Conservation (phyloP, 2,329 filamentous ascomycete species). For the Stagonosporopsis chrysanthemi region DNA sequence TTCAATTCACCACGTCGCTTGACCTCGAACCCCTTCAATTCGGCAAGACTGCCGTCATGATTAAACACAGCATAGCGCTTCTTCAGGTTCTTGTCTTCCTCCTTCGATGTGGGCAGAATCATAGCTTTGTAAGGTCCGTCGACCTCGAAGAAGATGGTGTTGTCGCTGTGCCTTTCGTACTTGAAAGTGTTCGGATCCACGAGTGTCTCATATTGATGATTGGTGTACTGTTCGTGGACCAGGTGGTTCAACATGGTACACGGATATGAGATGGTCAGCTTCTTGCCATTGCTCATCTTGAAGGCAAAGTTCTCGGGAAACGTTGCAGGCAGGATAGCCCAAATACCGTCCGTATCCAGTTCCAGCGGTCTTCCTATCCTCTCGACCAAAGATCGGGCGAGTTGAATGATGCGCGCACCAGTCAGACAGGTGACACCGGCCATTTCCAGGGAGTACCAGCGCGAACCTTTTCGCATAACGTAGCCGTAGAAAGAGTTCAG, state of each 20-base stretch:
- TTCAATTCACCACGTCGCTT: conserved; percentile 98
- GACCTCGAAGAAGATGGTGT: conserved; percentile 99
- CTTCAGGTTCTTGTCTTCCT: conserved; percentile 99
- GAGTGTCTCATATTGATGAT: conserved; percentile 95
- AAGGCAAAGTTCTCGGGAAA: conserved; percentile 98
- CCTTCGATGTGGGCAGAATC: conserved; percentile 96
- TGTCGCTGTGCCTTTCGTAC: conserved; percentile 97
- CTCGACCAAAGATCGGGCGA: conserved; percentile 92
- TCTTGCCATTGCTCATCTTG: conserved; percentile 94
- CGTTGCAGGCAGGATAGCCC: conserved; percentile 96
- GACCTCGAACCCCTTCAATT: conserved; percentile 96
- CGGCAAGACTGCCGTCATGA: conserved; percentile 91
- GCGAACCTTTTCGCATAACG: conserved; percentile 97
- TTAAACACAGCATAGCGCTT: conserved; percentile 99
- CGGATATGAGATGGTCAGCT: conserved; percentile 93
- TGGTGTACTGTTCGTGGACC: conserved; percentile 93
- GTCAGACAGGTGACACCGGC: conserved; percentile 97
- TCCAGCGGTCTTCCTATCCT: conserved; percentile 91
- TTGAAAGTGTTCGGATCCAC: conserved; percentile 79
- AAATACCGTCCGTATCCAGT: conserved; percentile 97
- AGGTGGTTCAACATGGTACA: conserved; percentile 99
- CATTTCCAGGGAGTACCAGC: conserved; percentile 99
- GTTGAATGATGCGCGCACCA: conserved; percentile 94
- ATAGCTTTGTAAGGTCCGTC: conserved; percentile 98
- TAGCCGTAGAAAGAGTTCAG: conserved; percentile 99